These are phyloP conservation scores for Fraxinus cuspidata DNA, from an alignment of 257 asterid genomes.

Conservation along the genomic window DNA sequence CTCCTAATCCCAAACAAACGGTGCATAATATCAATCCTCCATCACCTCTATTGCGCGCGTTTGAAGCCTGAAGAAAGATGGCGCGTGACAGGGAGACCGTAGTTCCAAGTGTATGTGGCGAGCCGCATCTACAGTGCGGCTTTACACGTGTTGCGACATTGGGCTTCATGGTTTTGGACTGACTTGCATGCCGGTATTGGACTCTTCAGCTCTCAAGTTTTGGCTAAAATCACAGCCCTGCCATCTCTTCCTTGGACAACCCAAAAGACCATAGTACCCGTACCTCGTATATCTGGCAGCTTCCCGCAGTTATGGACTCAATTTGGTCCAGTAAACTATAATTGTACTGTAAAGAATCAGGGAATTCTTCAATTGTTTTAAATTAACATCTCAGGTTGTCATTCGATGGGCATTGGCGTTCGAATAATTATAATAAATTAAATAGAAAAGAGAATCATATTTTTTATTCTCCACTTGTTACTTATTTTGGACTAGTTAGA, in stretches of 20 bases:
- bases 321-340: not conserved
- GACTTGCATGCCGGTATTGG: constrained; percentile 29
- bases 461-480: not conserved
- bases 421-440: not conserved
- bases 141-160: constrained; percentile 22
- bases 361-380: not conserved
- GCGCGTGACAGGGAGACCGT: constrained; percentile 21
- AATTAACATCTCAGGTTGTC: not conserved
- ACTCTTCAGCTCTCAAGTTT: not conserved
- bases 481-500: no score
- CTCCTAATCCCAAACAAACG: no score
- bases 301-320: not conserved
- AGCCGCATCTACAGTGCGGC: constrained; percentile 19
- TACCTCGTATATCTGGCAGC: not conserved
- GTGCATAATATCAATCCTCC: no score
- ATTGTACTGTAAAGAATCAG: not conserved
- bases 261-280: not conserved
- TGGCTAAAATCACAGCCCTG: not conserved
- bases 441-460: not conserved
- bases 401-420: not conserved
- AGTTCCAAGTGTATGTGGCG: constrained; percentile 33
- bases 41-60: no score
- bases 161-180: constrained; percentile 30
- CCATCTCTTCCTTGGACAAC: not conserved
- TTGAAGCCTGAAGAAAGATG: not conserved